A percentile compares a stretch with the other conserved stretches of the same genome.
These are phyloP conservation scores for Phytophthora niederhauseri DNA, from an alignment of 352 stramenopile species.

Conservation along the genomic window DNA sequence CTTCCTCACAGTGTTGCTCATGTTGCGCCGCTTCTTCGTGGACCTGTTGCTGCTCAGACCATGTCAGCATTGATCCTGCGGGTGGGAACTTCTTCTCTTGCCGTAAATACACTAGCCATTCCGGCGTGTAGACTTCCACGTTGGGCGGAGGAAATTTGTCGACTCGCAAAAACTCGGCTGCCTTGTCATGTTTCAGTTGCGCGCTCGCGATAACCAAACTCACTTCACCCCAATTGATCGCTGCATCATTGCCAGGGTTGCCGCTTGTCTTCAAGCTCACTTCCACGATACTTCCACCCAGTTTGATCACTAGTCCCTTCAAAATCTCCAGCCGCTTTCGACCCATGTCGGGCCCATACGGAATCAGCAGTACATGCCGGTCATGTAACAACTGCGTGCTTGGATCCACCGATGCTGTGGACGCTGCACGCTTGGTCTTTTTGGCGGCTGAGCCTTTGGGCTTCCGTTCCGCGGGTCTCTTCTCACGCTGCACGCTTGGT, in stretches of 20 bases:
- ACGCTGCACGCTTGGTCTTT: constrained; percentile 26
- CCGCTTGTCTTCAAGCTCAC: constrained; percentile 6
- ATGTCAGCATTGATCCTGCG: constrained; percentile 37
- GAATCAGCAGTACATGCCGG: constrained; percentile 55
- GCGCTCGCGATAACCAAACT: constrained; percentile 55
- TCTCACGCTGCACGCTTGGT: constrained; percentile 17
- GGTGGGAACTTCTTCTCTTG: constrained; percentile 48
- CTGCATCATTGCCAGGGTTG: neutral
- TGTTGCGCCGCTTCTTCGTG: constrained; percentile 37
- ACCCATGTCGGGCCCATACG: constrained; percentile 68
- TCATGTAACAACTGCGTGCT: constrained; percentile 35
- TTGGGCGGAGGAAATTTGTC: constrained; percentile 38
- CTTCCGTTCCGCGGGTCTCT: constrained; percentile 23
- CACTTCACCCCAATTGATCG: constrained; percentile 51
- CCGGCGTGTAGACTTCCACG: constrained; percentile 55
- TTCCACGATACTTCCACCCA: constrained; percentile 52
- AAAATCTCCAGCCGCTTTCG: constrained; percentile 70
- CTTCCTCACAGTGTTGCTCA: constrained; percentile 30
- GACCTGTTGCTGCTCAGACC: constrained; percentile 42
- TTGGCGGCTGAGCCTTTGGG: constrained; percentile 31
- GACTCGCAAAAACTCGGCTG: constrained; percentile 35
- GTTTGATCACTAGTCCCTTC: constrained; percentile 54
- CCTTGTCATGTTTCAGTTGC: constrained; percentile 45
- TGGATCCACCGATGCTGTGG: constrained; percentile 6
- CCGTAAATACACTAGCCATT: constrained; percentile 68